Base-by-base conservation (phyloP, 805 yeast species). In the Wickerhamia fluorescens region DNA sequence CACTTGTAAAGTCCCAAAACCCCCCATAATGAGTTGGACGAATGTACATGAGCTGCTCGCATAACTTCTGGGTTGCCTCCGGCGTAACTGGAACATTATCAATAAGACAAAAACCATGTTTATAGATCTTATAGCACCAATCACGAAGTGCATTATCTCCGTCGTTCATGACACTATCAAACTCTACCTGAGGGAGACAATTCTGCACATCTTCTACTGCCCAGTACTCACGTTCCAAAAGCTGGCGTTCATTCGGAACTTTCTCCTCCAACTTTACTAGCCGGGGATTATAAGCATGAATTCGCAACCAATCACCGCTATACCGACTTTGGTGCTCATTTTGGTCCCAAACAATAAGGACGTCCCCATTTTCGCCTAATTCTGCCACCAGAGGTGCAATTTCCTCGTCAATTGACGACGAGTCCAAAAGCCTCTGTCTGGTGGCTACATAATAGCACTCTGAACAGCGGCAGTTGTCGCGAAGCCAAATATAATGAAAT, bases 11-110 rank as follows among this genome's bases (percentile, higher is more conserved):
- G 46, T 77, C 84, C 85, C 86, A 79, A 53, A 79, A 78, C 1
- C 82, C 85, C n/a, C 85, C 86, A 40, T 79, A 78, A 46, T 78
- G 87, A 2, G 87, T 78, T 15, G 76, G 76, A 23, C 81, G 59
- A 27, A 77, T 69, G 46, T 72, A 75, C 31, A 75, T 65, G 37
- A 78, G 66, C 40, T 71, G 54, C 38, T 75, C 73, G 31, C 75
- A 68, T 35, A 78, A 59, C 36, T 55, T 52, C 41, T 77, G 68
- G 2, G 87, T 78, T 13, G 61, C 77, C 38, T 70, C 73, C 1
- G 82, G 73, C 10, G 62, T 59, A 4, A 63, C 73, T 1, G 85
- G 86, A 13, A 74, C 79, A 36, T 71, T 65, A 28, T 75, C 67
- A 25, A 78, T 68, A 30, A 77, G 61, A 23, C 78, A 68, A 47